Percentiles rank a stretch among this genome's conserved stretches.
phyloP scores from a whole-genome alignment of 768 basidiomycete genomes.

The Mycena pura region DNA sequence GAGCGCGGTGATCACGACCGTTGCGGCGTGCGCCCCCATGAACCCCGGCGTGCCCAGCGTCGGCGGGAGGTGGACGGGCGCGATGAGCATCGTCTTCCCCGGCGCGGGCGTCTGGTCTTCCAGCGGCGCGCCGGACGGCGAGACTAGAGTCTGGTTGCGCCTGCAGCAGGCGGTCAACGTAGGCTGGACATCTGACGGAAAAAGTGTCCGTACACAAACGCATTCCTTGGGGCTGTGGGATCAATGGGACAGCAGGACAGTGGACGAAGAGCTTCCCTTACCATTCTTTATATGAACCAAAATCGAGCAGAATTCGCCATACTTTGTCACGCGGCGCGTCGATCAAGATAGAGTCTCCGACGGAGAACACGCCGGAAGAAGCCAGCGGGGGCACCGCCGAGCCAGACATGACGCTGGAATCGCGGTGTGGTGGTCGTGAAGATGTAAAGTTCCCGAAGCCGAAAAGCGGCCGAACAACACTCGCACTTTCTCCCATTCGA shows the following conservation, averaged over 20 bases:
- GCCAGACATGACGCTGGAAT: not conserved
- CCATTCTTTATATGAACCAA: slow-evolving; percentile 69
- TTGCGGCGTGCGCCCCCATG: not conserved
- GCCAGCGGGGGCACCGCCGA: slow-evolving; percentile 44
- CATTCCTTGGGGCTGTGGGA: slow-evolving; percentile 12
- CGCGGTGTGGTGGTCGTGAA: no score
- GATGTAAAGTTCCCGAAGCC: no score
- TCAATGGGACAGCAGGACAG: not conserved
- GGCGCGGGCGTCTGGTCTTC: slow-evolving; percentile 3
- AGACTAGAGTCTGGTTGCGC: slow-evolving; percentile 12
- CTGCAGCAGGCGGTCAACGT: not conserved
- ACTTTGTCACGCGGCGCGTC: slow-evolving; percentile 67
- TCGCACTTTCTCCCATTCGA: no score
- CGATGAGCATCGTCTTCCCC: not conserved
- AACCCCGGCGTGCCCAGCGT: slow-evolving; percentile 12
- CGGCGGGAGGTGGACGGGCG: slow-evolving; percentile 15
- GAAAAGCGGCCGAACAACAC: no score
- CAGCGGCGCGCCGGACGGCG: not conserved
- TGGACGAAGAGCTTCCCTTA: slow-evolving; percentile 32
- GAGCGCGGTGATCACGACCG: slow-evolving; percentile 48
- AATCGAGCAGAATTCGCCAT: slow-evolving; percentile 68
- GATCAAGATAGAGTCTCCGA: slow-evolving; percentile 55
- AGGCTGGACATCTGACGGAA: not conserved
- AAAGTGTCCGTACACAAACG: slow-evolving; percentile 15
- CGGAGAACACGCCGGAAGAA: slow-evolving; percentile 52